phyloP scores from a whole-genome alignment of 805 yeast genomes.

The Candida chilensis region DNA sequence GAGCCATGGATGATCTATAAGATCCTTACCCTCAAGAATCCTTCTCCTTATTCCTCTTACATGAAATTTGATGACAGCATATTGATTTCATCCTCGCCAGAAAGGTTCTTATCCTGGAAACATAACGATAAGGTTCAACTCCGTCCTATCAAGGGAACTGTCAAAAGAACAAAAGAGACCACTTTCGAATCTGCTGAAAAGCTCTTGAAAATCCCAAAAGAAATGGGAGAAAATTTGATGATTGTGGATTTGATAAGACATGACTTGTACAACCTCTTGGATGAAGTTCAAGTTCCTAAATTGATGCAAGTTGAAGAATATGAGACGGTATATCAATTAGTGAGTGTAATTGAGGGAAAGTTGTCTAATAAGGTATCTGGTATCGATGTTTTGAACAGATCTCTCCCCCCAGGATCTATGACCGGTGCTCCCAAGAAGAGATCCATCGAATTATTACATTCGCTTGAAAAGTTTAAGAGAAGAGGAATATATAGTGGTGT shows the following conservation, averaged over 20 bases:
- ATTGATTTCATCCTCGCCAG: constrained; percentile 88
- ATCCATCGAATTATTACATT: constrained; percentile 74
- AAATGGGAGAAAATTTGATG: constrained; percentile 93
- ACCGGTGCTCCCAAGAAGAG: constrained; percentile 98
- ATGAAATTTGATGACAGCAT: constrained; percentile 54
- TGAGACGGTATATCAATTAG: constrained; percentile 83
- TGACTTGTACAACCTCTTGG: constrained; percentile 65
- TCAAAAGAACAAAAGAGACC: constrained; percentile 51
- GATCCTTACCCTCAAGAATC: constrained; percentile 61
- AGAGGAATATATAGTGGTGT: constrained; percentile 91
- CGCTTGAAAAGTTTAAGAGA: constrained; percentile 47
- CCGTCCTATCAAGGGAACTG: constrained; percentile 96
- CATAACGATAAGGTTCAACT: constrained; percentile 53
- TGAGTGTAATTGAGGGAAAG: constrained; percentile 75
- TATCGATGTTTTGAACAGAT: constrained; percentile 64
- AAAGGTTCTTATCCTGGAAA: constrained; percentile 80
- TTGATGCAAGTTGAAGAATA: constrained; percentile 93
- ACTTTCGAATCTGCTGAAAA: constrained; percentile 48
- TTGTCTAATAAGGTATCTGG: constrained; percentile 36
- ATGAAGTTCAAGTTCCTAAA: constrained; percentile 60
- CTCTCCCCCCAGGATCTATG: constrained; percentile 98
- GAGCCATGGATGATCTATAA: constrained; percentile 78
- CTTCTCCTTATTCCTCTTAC: constrained; percentile 88
- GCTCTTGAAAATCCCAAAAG: constrained; percentile 77
- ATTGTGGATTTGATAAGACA: constrained; percentile 93